phyloP scores from a whole-genome alignment of 164 flowering plant genomes.

The Dillenia turbinata region DNA sequence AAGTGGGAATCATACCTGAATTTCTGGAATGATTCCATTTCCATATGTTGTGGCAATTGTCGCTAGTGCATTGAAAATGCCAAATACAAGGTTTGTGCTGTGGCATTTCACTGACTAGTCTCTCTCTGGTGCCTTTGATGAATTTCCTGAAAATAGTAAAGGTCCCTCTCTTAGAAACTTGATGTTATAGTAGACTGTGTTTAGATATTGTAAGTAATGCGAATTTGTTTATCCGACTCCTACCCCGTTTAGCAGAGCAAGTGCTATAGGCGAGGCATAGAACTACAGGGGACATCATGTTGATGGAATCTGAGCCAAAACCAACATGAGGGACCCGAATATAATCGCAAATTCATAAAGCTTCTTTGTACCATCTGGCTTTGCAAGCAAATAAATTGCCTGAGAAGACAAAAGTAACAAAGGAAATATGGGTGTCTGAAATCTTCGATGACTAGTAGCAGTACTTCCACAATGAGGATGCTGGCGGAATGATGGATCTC shows the following conservation, averaged over 20 bases:
- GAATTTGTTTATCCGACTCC: background rate
- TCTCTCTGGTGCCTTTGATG: conserved; percentile 50
- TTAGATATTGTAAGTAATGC: background rate
- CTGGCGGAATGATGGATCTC: no score
- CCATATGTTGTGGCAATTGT: conserved; percentile 69
- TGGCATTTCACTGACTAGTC: conserved; percentile 40
- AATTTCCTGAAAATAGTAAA: conserved; percentile 27
- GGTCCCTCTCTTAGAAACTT: no score
- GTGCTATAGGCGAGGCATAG: conserved; percentile 55
- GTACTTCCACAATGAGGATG: no score
- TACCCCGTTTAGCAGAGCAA: conserved; percentile 17
- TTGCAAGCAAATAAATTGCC: conserved; percentile 41
- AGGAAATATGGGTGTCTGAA: no score
- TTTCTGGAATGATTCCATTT: conserved; percentile 73
- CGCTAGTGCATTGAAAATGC: conserved; percentile 53
- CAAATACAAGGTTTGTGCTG: conserved; percentile 27
- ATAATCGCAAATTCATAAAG: conserved; percentile 49
- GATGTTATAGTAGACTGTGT: no score
- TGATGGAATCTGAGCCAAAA: conserved; percentile 72
- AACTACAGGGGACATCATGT: conserved; percentile 47
- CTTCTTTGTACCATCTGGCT: conserved; percentile 46
- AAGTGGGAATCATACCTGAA: conserved; percentile 34
- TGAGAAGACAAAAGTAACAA: conserved; percentile 15
- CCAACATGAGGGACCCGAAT: conserved; percentile 55
- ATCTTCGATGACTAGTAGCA: no score